A percentile compares a stretch with the other conserved stretches of the same genome.
These are phyloP conservation scores for Cryphonectria naterciae DNA, from an alignment of 2,329 filamentous ascomycete species.

Conservation along the genomic window DNA sequence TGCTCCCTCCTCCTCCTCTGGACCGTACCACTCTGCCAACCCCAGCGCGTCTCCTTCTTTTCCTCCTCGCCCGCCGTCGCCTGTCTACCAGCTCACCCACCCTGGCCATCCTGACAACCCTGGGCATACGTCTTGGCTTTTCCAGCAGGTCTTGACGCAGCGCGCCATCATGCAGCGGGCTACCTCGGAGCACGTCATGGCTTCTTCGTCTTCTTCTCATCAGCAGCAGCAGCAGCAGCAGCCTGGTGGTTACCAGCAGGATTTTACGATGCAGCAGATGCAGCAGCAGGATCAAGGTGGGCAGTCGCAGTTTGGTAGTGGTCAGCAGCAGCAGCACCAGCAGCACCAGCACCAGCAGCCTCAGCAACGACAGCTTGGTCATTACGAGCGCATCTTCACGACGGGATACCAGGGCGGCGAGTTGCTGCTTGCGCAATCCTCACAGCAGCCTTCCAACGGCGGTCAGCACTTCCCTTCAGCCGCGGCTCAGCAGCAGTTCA, in stretches of 20 bases:
- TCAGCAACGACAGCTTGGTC: background rate
- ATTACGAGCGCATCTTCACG: background rate
- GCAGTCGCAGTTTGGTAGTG: background rate
- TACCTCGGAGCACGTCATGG: background rate
- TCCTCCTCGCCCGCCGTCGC: background rate
- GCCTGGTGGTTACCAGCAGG: background rate
- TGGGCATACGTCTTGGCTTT: background rate
- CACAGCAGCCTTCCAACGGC: background rate
- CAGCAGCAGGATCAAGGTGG: background rate
- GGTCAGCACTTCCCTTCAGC: background rate
- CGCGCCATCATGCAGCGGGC: background rate
- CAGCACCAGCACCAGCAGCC: background rate
- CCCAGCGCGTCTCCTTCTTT: background rate
- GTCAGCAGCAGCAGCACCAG: background rate
- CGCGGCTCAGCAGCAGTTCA: background rate
- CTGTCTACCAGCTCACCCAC: background rate
- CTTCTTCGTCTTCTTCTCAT: background rate
- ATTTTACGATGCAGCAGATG: background rate
- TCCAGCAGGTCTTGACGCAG: background rate
- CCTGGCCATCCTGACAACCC: background rate
- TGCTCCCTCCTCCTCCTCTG: background rate
- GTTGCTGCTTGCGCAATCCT: background rate
- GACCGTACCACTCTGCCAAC: background rate
- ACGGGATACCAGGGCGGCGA: background rate
- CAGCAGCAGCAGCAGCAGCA: slow-evolving; percentile 4